phyloP scores from a whole-genome alignment of 768 basidiomycete species.

The Trametes villosa region DNA sequence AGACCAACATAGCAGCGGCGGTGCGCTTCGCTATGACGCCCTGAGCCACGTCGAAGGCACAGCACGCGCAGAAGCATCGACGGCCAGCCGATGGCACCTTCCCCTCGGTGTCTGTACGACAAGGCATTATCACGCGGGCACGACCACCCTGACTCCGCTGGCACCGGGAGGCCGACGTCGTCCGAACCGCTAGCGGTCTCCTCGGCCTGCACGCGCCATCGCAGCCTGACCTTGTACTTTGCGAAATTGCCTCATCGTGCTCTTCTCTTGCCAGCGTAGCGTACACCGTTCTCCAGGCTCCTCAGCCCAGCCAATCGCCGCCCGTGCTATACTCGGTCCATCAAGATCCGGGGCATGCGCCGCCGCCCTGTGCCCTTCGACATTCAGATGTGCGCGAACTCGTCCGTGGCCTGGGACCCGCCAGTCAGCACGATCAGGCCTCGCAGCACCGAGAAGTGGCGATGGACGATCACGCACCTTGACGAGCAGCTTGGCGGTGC shows the following conservation, averaged over 20 bases:
- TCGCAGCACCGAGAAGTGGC: not conserved
- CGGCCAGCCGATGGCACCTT: not conserved
- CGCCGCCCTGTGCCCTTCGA: not conserved
- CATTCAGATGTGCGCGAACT: constrained; percentile 43
- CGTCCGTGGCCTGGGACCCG: constrained; percentile 45
- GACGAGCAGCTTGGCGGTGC: constrained; percentile 69
- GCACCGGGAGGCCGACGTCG: not conserved
- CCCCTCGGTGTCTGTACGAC: not conserved
- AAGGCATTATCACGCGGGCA: not conserved
- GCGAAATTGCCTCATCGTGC: not conserved
- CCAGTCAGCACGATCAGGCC: constrained; percentile 1
- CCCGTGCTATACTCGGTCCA: not conserved
- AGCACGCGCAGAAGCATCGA: not conserved
- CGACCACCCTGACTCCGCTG: not conserved
- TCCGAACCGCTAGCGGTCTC: not conserved
- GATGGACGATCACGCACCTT: constrained; percentile 50
- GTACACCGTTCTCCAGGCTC: not conserved
- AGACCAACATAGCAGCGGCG: not conserved
- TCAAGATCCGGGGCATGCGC: not conserved
- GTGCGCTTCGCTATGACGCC: not conserved
- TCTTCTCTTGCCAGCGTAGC: not conserved
- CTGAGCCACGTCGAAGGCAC: not conserved
- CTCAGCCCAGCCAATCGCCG: not conserved
- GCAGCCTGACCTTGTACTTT: too few relatives aligned
- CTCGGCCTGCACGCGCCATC: not conserved